Conservation (phyloP, 2,329 filamentous ascomycete genomes). For the Aspergillus floridensis region DNA sequence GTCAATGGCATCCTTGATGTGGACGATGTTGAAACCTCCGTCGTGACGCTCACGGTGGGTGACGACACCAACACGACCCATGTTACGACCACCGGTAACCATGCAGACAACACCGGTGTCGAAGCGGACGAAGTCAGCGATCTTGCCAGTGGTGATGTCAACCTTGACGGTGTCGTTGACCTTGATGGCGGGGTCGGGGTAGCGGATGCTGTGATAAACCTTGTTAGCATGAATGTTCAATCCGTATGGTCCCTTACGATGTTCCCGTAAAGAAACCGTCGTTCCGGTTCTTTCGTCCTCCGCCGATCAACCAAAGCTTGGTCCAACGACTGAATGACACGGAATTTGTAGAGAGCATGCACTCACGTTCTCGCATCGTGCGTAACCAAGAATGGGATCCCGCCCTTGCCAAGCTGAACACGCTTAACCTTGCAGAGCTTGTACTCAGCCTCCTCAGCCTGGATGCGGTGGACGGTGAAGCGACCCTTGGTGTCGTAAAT, state of each 20-base stretch:
- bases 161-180: slow-evolving; percentile 99
- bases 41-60: slow-evolving; percentile 99
- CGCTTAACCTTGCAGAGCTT: slow-evolving; percentile 99
- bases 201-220: slow-evolving; percentile 76
- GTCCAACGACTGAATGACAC: slow-evolving; percentile 99
- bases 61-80: slow-evolving; percentile 99
- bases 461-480: slow-evolving; percentile 99
- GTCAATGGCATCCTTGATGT: slow-evolving; percentile 99
- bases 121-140: slow-evolving; percentile 96
- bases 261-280: slow-evolving; percentile 25
- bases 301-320: slow-evolving; percentile 81
- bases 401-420: slow-evolving; percentile 97
- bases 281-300: slow-evolving; percentile 34
- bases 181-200: slow-evolving; percentile 97
- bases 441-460: slow-evolving; percentile 97
- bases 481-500: slow-evolving; percentile 99
- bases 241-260: slow-evolving; percentile 30
- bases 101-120: slow-evolving; percentile 98
- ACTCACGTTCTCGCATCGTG: slow-evolving; percentile 99
- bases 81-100: slow-evolving; percentile 99
- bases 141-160: slow-evolving; percentile 94
- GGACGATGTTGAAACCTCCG: slow-evolving; percentile 99
- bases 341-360: slow-evolving; percentile 56
- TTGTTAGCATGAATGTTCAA: slow-evolving; percentile 36
- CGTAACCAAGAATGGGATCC: slow-evolving; percentile 99